A percentile compares a stretch with the other conserved stretches of the same genome.
These are phyloP conservation scores for Phylloporus sp. DNA, from an alignment of 1,284 basidiomycete species.

Conservation along the genomic window DNA sequence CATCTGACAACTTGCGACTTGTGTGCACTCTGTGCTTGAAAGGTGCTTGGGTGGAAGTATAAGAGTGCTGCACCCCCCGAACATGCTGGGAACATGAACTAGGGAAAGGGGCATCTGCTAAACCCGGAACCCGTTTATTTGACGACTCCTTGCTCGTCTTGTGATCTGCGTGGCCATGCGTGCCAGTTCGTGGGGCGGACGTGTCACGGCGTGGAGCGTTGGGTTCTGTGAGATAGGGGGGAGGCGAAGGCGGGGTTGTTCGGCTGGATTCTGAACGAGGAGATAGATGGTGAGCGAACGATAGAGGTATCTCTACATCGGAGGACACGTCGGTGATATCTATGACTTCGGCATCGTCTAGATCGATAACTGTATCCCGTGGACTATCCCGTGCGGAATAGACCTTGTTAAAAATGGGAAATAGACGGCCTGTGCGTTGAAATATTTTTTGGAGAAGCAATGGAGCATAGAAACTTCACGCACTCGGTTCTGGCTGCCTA, in stretches of 20 bases:
- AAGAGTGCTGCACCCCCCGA: constrained; percentile 52
- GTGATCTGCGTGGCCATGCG: constrained; percentile 2
- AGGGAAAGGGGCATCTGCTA: constrained; percentile 48
- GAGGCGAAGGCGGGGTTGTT: constrained; percentile 10
- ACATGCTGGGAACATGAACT: constrained; percentile 61
- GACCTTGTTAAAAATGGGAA: constrained; percentile 30
- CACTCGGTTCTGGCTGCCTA: constrained; percentile 22
- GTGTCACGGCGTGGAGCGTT: constrained; percentile 5
- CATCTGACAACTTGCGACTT: constrained; percentile 4
- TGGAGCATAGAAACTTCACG: constrained; percentile 9
- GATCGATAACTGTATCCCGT: neutral
- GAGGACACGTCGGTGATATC: constrained; percentile 24
- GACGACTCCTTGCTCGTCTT: constrained; percentile 7
- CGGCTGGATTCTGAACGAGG: constrained; percentile 12
- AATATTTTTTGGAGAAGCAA: constrained; percentile 1
- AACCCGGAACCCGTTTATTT: constrained; percentile 8
- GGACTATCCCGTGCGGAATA: constrained; percentile 7
- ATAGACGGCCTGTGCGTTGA: constrained; percentile 27
- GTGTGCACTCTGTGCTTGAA: constrained; percentile 13
- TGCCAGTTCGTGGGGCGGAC: constrained; percentile 10
- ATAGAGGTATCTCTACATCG: constrained; percentile 14
- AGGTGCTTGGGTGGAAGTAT: constrained; percentile 14
- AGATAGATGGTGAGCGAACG: constrained; percentile 15
- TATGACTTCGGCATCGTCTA: constrained; percentile 20
- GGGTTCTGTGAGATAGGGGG: constrained; percentile 5